Conservation (phyloP, 2,329 filamentous ascomycete genomes). For the Botryotinia calthae region DNA sequence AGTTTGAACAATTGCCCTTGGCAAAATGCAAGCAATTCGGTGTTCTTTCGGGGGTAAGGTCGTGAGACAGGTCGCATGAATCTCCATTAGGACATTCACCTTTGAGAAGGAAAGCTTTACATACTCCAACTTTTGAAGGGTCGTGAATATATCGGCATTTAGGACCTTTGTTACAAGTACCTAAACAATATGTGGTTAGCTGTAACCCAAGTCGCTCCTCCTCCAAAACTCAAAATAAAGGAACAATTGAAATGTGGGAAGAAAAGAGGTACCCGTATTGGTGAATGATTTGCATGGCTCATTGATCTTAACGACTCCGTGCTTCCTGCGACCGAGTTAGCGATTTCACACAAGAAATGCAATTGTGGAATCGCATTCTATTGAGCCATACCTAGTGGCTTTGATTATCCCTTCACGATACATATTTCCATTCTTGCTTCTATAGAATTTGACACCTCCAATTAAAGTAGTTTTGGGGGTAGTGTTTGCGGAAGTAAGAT, state of each 20-base stretch:
- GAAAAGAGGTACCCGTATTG: conserved; percentile 59
- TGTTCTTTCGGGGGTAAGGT: conserved; percentile 76
- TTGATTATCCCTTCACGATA: conserved; percentile 74
- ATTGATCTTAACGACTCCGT: conserved; percentile 59
- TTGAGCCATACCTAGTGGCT: conserved; percentile 66
- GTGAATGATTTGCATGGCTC: conserved; percentile 72
- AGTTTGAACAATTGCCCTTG: conserved; percentile 84
- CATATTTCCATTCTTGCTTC: conserved; percentile 85
- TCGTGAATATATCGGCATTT: conserved; percentile 82
- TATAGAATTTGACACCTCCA: conserved; percentile 76
- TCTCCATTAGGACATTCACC: conserved; percentile 74
- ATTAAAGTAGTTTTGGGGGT: conserved; percentile 74
- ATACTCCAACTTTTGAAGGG: conserved; percentile 80
- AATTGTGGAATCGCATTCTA: conserved; percentile 2
- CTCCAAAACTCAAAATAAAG: conserved; percentile 26
- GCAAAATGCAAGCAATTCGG: conserved; percentile 88
- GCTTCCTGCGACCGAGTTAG: conserved; percentile 33
- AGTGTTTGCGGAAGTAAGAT: conserved; percentile 57
- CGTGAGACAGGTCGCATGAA: conserved; percentile 87
- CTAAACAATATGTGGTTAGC: conserved; percentile 49
- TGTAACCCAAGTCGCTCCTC: conserved; percentile 30
- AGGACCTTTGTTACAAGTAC: conserved; percentile 80
- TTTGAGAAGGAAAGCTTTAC: conserved; percentile 81
- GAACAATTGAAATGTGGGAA: conserved; percentile 35
- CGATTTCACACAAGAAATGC: conserved; percentile 36